Evolutionary conservation across 139 green algal species (phyloP).

Genomic region (Nannochloris sp.): DNA sequence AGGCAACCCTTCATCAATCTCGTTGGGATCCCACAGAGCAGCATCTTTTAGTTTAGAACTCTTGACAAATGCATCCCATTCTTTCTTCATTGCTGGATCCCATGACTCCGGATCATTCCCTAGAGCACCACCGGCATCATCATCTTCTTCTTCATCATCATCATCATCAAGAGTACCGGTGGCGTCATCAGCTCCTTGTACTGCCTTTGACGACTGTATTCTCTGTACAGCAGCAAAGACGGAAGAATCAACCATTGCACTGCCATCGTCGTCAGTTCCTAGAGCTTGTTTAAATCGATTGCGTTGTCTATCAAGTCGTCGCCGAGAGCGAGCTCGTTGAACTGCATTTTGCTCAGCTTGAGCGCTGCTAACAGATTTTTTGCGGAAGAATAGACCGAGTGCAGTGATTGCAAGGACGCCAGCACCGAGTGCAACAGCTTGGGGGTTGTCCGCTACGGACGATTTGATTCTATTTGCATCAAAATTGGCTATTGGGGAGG

Average conservation of each 20-base stretch:
- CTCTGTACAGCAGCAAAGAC: slow-evolving; percentile 4
- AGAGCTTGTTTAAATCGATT: slow-evolving; percentile 24
- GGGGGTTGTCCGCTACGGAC: no score
- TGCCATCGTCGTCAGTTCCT: slow-evolving; percentile 1
- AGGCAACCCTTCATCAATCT: slow-evolving; percentile 22
- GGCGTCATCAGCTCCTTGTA: background rate
- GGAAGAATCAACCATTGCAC: background rate
- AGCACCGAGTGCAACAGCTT: no score
- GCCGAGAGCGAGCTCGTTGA: background rate
- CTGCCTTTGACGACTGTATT: no score
- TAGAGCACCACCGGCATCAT: background rate
- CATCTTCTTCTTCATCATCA: background rate
- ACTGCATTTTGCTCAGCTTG: no score
- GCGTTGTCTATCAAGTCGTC: slow-evolving; percentile 4
- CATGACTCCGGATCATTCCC: slow-evolving; percentile 2
- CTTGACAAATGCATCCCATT: slow-evolving; percentile 24
- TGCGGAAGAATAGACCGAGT: no score
- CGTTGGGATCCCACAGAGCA: slow-evolving; percentile 16
- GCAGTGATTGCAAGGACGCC: no score
- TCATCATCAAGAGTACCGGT: background rate
- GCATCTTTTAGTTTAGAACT: slow-evolving; percentile 17
- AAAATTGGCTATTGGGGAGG: no score
- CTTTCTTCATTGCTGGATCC: slow-evolving; percentile 12
- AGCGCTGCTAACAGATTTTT: no score
- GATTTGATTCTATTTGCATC: no score